Conservation (phyloP, 768 basidiomycete genomes). For the Naganishia kalamii region DNA sequence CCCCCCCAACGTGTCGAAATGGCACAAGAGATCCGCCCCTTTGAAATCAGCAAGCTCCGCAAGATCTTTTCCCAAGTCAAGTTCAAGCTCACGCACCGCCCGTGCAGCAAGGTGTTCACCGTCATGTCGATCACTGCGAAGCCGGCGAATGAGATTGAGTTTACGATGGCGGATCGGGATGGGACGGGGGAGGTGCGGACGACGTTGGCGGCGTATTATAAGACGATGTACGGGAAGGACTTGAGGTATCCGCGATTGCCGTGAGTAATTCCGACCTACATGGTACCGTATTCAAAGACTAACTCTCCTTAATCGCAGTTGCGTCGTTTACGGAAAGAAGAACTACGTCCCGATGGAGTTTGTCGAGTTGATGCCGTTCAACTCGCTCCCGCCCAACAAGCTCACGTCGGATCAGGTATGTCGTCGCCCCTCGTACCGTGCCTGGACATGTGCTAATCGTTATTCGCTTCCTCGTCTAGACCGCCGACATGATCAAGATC, state of each 20-base stretch:
- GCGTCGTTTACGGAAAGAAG: slow-evolving; percentile 36
- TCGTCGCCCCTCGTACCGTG: background rate
- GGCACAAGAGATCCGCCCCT: slow-evolving; percentile 18
- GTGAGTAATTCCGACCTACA: too few relatives aligned
- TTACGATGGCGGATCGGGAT: slow-evolving; percentile 31
- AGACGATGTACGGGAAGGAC: slow-evolving; percentile 24
- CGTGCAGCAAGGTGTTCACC: slow-evolving; percentile 31
- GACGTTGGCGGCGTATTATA: slow-evolving; percentile 34
- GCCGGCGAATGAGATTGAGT: slow-evolving; percentile 34
- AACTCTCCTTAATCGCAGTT: too few relatives aligned
- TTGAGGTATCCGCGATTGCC: slow-evolving; percentile 40
- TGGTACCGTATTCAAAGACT: too few relatives aligned
- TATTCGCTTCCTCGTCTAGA: background rate
- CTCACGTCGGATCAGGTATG: slow-evolving; percentile 31
- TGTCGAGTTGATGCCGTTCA: slow-evolving; percentile 38
- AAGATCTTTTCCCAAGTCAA: slow-evolving; percentile 37
- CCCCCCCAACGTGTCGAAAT: slow-evolving; percentile 17
- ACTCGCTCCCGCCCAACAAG: slow-evolving; percentile 40
- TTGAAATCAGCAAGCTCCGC: slow-evolving; percentile 34
- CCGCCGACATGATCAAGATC: slow-evolving; percentile 41
- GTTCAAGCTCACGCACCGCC: slow-evolving; percentile 38
- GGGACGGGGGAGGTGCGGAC: slow-evolving; percentile 24
- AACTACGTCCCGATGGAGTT: slow-evolving; percentile 44
- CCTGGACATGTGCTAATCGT: background rate
- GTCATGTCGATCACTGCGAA: slow-evolving; percentile 35